Evolutionary conservation across 495 filamentous ascomycete genomes (phyloP).

Genomic region (Aspergillus baeticus): DNA sequence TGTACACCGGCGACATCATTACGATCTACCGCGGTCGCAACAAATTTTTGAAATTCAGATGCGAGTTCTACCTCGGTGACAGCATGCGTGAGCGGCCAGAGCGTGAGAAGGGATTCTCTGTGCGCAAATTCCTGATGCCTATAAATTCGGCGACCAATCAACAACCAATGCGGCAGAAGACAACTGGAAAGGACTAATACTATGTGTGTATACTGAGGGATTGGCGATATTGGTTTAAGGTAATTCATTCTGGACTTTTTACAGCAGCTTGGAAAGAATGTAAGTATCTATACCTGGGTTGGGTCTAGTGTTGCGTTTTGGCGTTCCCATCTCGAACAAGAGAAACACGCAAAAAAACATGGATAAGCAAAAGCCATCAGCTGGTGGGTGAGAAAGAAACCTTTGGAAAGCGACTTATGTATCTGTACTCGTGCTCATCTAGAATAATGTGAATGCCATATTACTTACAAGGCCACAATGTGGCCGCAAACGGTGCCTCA

Average conservation of each 20-base stretch:
- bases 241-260: conserved; percentile 1
- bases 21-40: conserved; percentile 53
- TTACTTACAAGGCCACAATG: background rate
- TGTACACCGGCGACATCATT: conserved; percentile 73
- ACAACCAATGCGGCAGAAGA: conserved; percentile 24
- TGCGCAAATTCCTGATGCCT: conserved; percentile 33
- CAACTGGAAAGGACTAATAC: conserved; percentile 12
- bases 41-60: conserved; percentile 48
- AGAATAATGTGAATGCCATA: background rate
- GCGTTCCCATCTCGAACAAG: background rate
- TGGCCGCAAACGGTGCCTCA: background rate
- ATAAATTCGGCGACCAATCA: conserved; percentile 32
- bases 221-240: background rate
- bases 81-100: conserved; percentile 45
- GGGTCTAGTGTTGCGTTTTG: conserved; percentile 9
- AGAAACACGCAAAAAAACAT: background rate
- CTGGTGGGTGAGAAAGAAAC: background rate
- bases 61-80: conserved; percentile 54
- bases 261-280: conserved; percentile 7
- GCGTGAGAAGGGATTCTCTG: conserved; percentile 39
- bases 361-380: background rate
- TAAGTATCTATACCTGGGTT: conserved; percentile 5
- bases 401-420: background rate
- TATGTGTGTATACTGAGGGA: background rate
- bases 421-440: background rate